Percentiles rank a stretch among this genome's conserved stretches.
Conservation (phyloP, 805 yeast genomes). For the Metschnikowia hibisci region DNA sequence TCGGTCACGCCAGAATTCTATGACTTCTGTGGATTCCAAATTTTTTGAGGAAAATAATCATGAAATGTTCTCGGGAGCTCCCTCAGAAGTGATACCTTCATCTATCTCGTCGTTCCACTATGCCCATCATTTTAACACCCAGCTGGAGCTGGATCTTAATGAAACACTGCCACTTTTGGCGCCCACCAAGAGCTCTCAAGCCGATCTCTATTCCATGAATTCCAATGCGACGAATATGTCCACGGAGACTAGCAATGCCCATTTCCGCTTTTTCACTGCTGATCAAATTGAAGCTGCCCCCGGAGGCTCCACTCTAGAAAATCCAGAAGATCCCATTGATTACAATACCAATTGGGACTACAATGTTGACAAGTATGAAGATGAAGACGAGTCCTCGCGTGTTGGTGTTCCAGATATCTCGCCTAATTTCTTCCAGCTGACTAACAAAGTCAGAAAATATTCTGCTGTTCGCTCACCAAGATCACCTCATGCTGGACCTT, state of each 20-base stretch:
- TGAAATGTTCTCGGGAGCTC: conserved; percentile 77
- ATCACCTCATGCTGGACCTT: conserved; percentile 6
- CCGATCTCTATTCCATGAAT: conserved; percentile 31
- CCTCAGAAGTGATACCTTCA: conserved; percentile 70
- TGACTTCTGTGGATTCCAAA: conserved; percentile 30
- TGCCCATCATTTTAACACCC: conserved; percentile 46
- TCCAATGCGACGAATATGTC: conserved; percentile 37
- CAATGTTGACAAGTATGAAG: conserved; percentile 45
- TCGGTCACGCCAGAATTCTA: conserved; percentile 30
- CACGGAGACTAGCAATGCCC: conserved; percentile 28
- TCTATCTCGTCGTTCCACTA: conserved; percentile 76
- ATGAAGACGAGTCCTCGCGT: conserved; percentile 12
- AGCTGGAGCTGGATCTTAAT: conserved; percentile 21
- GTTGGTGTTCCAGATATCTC: neutral
- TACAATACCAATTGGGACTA: conserved; percentile 75
- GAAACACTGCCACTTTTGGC: conserved; percentile 36
- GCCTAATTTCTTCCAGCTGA: neutral
- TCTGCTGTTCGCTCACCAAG: conserved; percentile 12
- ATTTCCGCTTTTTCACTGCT: conserved; percentile 77
- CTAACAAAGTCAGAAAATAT: conserved; percentile 4
- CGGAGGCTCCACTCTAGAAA: conserved; percentile 76
- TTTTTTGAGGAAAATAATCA: conserved; percentile 55
- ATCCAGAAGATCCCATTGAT: conserved; percentile 54
- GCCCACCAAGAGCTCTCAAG: conserved; percentile 20
- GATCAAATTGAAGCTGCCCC: conserved; percentile 84